These are phyloP conservation scores for Themeda triandra DNA, from an alignment of 176 grass and related monocot genomes.

Conservation along the genomic window DNA sequence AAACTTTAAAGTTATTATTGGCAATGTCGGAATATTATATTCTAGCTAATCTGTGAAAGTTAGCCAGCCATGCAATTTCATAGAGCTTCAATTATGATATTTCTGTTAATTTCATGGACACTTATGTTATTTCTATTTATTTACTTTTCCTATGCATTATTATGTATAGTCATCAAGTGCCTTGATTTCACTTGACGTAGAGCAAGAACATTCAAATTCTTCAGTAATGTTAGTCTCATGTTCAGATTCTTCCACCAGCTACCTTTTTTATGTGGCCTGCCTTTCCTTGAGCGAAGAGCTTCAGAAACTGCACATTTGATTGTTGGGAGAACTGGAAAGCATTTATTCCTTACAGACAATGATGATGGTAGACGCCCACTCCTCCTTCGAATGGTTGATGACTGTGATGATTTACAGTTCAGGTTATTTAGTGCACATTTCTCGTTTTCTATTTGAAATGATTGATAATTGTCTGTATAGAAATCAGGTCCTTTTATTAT, in stretches of 20 bases:
- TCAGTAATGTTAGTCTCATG: slow-evolving; percentile 75
- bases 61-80: not conserved
- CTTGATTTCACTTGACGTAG: slow-evolving; percentile 35
- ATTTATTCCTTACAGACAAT: slow-evolving; percentile 95
- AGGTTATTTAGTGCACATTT: slow-evolving; percentile 50
- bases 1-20: slow-evolving; percentile 20
- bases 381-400: slow-evolving; percentile 87
- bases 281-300: slow-evolving; percentile 92
- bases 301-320: slow-evolving; percentile 93
- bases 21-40: not conserved
- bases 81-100: not conserved
- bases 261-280: slow-evolving; percentile 94
- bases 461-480: slow-evolving; percentile 45
- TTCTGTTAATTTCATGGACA: not conserved
- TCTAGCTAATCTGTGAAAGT: not conserved
- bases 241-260: slow-evolving; percentile 84
- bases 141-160: not conserved
- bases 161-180: not conserved
- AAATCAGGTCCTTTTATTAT: slow-evolving; percentile 36
- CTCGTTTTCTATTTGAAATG: slow-evolving; percentile 34
- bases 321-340: slow-evolving; percentile 95
- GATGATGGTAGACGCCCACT: slow-evolving; percentile 72
- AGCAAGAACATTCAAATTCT: slow-evolving; percentile 45
- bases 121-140: not conserved
- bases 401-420: slow-evolving; percentile 86